Conservation (phyloP, 148 eudicot species). For the Spergularia marina region DNA sequence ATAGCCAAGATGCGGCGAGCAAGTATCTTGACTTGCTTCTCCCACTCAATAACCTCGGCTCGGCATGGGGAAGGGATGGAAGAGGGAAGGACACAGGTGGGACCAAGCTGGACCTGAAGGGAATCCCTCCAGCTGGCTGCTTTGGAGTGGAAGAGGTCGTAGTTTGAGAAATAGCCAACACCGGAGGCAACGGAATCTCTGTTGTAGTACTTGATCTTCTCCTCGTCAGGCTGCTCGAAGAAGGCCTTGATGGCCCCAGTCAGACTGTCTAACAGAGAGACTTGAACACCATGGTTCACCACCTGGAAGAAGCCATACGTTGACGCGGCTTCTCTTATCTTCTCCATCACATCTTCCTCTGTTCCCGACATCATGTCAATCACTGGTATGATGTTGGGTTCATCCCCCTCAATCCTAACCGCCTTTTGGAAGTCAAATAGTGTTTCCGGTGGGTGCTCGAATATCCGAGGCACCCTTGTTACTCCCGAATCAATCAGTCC, state of each 20-base stretch:
- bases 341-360: not conserved
- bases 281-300: conserved; percentile 11
- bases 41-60: conserved; percentile 33
- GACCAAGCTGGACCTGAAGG: conserved; percentile 8
- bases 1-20: conserved; percentile 25
- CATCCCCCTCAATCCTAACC: not conserved
- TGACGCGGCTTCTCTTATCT: conserved; percentile 8
- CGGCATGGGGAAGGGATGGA: conserved; percentile 11
- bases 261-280: not conserved
- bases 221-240: conserved; percentile 13
- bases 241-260: not conserved
- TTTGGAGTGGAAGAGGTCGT: conserved; percentile 6
- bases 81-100: not conserved
- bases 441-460: conserved; percentile 13
- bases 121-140: conserved; percentile 17
- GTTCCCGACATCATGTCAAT: conserved; percentile 10
- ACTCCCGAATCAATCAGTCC: conserved; percentile 10
- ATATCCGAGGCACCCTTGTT: conserved; percentile 10
- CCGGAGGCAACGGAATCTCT: conserved; percentile 2
- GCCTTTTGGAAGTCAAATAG: conserved; percentile 9
- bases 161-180: conserved; percentile 1
- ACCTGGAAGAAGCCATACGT: conserved; percentile 17
- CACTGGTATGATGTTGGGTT: conserved; percentile 3
- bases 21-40: conserved; percentile 21
- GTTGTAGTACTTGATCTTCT: conserved; percentile 3